Conservation (phyloP, 2,329 filamentous ascomycete genomes). For the Nannizzia gypsea region DNA sequence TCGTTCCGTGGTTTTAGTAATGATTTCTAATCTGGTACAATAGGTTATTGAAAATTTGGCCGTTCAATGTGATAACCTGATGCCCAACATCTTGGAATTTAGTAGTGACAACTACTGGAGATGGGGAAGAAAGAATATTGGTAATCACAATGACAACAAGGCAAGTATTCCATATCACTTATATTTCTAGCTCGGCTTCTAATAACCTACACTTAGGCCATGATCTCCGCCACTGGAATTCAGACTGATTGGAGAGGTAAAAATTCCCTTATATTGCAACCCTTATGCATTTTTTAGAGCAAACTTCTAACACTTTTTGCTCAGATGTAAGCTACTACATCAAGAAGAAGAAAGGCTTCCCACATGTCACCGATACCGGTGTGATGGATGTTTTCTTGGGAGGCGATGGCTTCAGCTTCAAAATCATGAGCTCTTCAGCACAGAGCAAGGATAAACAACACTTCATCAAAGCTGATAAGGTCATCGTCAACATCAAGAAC, state of each 20-base stretch:
- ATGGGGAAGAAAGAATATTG: constrained; percentile 80
- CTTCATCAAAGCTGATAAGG: constrained; percentile 90
- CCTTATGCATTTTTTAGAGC: background rate
- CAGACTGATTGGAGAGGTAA: constrained; percentile 69
- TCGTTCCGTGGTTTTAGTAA: background rate
- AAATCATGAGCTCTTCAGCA: constrained; percentile 73
- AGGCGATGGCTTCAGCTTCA: constrained; percentile 81
- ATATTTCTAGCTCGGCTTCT: background rate
- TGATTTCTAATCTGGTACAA: background rate
- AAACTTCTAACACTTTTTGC: background rate
- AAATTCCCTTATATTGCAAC: background rate
- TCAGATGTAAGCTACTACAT: constrained; percentile 83
- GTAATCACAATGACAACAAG: constrained; percentile 71
- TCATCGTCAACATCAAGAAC: constrained; percentile 68
- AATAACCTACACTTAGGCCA: too few species aligned
- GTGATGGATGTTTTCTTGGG: constrained; percentile 79
- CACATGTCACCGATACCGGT: constrained; percentile 73
- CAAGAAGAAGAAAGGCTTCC: constrained; percentile 90
- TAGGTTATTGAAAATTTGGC: constrained; percentile 80
- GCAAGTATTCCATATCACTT: constrained; percentile 16
- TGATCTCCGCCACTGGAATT: constrained; percentile 75
- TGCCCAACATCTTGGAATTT: constrained; percentile 82
- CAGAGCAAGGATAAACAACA: constrained; percentile 63
- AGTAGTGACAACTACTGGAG: constrained; percentile 88
- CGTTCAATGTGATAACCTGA: constrained; percentile 91